A percentile compares a stretch with the other conserved stretches of the same genome.
phyloP scores from a whole-genome alignment of 1,284 basidiomycete genomes.

The Malassezia nana region DNA sequence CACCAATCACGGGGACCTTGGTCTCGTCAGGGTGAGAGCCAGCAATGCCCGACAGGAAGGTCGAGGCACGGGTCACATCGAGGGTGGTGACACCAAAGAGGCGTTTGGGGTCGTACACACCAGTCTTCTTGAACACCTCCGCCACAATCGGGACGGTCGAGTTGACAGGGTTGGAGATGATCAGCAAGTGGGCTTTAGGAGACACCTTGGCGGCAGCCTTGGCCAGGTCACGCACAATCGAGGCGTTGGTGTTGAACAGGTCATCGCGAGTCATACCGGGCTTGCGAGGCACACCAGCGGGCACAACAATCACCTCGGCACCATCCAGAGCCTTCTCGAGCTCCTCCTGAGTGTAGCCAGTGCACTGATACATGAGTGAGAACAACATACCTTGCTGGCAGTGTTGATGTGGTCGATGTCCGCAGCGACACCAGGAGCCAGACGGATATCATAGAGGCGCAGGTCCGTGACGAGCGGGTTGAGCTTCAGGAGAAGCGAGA shows the following conservation, averaged over 20 bases:
- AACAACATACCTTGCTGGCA: conserved; percentile 54
- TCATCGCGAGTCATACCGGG: conserved; percentile 84
- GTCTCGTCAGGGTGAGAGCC: conserved; percentile 55
- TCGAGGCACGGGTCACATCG: conserved; percentile 88
- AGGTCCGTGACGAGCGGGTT: conserved; percentile 70
- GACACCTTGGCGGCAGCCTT: conserved; percentile 72
- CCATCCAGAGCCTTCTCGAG: conserved; percentile 76
- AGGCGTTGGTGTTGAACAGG: conserved; percentile 95
- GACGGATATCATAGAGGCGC: conserved; percentile 44
- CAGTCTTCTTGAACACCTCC: conserved; percentile 79
- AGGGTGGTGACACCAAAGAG: conserved; percentile 80
- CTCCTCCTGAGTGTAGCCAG: conserved; percentile 62
- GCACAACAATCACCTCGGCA: conserved; percentile 85
- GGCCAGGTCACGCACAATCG: conserved; percentile 91
- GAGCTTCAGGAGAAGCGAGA: conserved; percentile 75
- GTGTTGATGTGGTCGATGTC: conserved; percentile 70
- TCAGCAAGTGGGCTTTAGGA: conserved; percentile 79
- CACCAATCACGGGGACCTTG: conserved; percentile 82
- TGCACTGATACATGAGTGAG: conserved; percentile 51
- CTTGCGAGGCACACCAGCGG: conserved; percentile 63
- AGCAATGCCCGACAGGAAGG: conserved; percentile 71
- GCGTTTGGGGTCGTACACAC: conserved; percentile 72
- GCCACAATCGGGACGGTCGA: conserved; percentile 93
- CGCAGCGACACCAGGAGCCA: conserved; percentile 51
- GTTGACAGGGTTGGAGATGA: conserved; percentile 75